A percentile compares a stretch with the other conserved stretches of the same genome.
Conservation (phyloP, 805 yeast species). For the Priceomyces carsonii region DNA sequence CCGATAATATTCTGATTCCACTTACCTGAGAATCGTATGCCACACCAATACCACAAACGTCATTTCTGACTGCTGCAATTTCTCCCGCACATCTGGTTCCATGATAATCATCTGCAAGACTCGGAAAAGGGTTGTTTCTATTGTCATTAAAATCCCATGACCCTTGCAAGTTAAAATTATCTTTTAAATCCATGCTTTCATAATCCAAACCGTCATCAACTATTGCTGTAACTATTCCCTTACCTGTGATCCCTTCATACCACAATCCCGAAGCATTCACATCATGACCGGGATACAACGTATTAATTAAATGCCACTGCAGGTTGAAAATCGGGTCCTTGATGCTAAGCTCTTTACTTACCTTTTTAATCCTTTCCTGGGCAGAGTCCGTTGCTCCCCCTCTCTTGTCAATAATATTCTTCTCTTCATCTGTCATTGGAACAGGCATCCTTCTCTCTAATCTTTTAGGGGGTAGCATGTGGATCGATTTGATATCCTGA, state of each 20-base stretch:
- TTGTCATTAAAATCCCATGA: conserved; percentile 93
- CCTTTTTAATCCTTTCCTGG: conserved; percentile 45
- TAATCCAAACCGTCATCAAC: conserved; percentile 94
- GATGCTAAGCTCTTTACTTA: conserved; percentile 56
- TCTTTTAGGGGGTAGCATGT: conserved; percentile 52
- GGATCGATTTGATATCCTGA: conserved; percentile 48
- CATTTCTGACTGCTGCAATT: conserved; percentile 86
- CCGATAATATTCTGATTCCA: conserved; percentile 87
- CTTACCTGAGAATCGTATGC: conserved; percentile 85
- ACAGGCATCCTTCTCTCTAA: conserved; percentile 63
- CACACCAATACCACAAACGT: conserved; percentile 95
- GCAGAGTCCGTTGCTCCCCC: conserved; percentile 50
- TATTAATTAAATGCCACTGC: conserved; percentile 93
- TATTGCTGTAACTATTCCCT: conserved; percentile 80
- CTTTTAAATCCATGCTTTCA: conserved; percentile 69
- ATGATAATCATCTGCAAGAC: conserved; percentile 80
- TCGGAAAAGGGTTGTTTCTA: conserved; percentile 74
- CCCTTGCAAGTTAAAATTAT: conserved; percentile 72
- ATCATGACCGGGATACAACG: conserved; percentile 74
- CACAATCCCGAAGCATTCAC: conserved; percentile 86
- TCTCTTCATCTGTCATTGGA: conserved; percentile 25
- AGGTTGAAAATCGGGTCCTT: conserved; percentile 77
- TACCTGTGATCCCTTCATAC: conserved; percentile 79
- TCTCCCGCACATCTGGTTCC: conserved; percentile 99
- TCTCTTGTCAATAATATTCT: conserved; percentile 1